A percentile compares a stretch with the other conserved stretches of the same genome.
These are phyloP conservation scores for Fraxinus ornus DNA, from an alignment of 305 asterid genomes.

Conservation along the genomic window DNA sequence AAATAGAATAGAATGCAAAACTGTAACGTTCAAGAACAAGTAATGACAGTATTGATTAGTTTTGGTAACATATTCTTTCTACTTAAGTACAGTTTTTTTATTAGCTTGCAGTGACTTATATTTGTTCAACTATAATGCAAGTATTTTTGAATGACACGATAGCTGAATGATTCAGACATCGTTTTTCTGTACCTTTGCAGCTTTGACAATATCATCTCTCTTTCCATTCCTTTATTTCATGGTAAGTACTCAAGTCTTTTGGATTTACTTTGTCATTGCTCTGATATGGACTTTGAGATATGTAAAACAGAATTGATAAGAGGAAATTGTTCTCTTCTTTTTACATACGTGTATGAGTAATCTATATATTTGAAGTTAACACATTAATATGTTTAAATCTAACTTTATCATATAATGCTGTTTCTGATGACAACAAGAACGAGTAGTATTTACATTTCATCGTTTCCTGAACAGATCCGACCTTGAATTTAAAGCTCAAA, in stretches of 20 bases:
- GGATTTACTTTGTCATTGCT: neutral
- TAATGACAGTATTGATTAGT: neutral
- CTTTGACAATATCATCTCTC: constrained; percentile 82
- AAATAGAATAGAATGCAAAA: neutral
- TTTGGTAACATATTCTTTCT: neutral
- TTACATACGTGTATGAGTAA: neutral
- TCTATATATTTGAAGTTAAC: neutral
- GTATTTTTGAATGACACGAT: neutral
- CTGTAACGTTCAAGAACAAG: neutral
- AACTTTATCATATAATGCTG: neutral
- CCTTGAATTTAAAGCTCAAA: neutral
- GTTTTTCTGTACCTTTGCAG: constrained; percentile 39
- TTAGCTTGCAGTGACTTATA: neutral
- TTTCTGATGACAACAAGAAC: neutral
- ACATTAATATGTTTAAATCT: neutral
- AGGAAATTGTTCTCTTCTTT: neutral
- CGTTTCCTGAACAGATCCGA: neutral
- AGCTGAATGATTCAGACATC: neutral
- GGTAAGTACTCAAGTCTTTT: constrained; percentile 46
- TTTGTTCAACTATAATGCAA: neutral
- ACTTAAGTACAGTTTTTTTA: neutral
- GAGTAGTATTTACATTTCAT: neutral
- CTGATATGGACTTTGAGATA: neutral
- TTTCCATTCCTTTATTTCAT: constrained; percentile 93
- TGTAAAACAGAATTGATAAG: neutral